Evolutionary conservation across 805 yeast genomes (phyloP).

Genomic region (Metschnikowia amazonensis): DNA sequence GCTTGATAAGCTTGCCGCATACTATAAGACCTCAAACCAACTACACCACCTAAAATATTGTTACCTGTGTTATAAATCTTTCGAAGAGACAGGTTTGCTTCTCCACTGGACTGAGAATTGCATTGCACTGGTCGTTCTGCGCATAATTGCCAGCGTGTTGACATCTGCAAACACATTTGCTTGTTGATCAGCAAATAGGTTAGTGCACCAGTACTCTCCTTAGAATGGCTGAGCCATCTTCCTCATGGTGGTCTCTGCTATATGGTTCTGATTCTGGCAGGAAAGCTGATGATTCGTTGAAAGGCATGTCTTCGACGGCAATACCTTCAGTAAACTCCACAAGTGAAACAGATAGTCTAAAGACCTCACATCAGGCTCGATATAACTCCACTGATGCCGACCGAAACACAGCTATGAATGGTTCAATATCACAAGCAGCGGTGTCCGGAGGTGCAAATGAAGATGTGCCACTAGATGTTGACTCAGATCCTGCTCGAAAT

Average conservation of each 20-base stretch:
- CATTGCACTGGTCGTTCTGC: neutral
- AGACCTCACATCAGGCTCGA: neutral
- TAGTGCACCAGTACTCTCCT: neutral
- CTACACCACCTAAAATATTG: neutral
- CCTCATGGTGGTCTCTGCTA: conserved; percentile 4
- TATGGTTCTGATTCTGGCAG: neutral
- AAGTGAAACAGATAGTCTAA: neutral
- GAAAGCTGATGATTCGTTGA: neutral
- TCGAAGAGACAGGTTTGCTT: neutral
- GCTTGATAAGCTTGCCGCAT: conserved; percentile 1
- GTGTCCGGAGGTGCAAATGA: neutral
- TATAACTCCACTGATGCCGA: neutral
- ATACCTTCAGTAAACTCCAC: neutral
- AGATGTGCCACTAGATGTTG: neutral
- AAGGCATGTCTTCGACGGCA: neutral
- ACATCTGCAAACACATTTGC: neutral
- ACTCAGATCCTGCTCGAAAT: neutral
- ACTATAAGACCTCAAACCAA: neutral
- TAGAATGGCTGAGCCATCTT: neutral
- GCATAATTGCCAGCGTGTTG: neutral
- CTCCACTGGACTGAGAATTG: neutral
- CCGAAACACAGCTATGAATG: neutral
- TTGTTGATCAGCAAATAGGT: neutral
- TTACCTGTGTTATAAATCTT: neutral
- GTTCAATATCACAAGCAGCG: neutral